These are phyloP conservation scores for Iris macrosiphon DNA, from an alignment of 106 monocot genomes.

Conservation along the genomic window DNA sequence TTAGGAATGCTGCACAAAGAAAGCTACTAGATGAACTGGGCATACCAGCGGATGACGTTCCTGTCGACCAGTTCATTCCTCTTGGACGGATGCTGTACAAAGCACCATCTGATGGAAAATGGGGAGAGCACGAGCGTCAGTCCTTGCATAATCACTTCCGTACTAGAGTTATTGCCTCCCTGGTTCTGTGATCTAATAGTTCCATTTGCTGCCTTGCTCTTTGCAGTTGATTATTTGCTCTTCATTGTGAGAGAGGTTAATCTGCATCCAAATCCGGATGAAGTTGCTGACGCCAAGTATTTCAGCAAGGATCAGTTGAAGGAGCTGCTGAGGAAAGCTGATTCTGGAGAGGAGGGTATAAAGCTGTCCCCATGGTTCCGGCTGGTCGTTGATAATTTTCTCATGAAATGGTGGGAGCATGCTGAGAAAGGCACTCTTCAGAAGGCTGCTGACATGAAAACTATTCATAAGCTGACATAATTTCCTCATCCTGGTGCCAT, in stretches of 20 bases:
- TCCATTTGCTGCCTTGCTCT: background rate
- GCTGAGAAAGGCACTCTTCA: slow-evolving; percentile 44
- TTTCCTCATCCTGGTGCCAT: too few relatives aligned
- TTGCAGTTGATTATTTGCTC: slow-evolving; percentile 87
- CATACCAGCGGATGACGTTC: slow-evolving; percentile 64
- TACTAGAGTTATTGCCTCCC: too few relatives aligned
- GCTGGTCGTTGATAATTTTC: slow-evolving; percentile 65
- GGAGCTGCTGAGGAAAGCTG: slow-evolving; percentile 72
- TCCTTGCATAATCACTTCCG: background rate
- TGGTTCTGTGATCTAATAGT: background rate
- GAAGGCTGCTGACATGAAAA: slow-evolving; percentile 62
- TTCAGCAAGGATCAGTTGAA: slow-evolving; percentile 60
- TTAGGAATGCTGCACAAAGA: slow-evolving; percentile 88
- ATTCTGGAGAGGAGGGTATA: slow-evolving; percentile 36
- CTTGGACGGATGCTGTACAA: slow-evolving; percentile 92
- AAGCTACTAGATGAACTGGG: slow-evolving; percentile 91
- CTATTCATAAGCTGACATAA: slow-evolving; percentile 50
- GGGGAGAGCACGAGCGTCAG: slow-evolving; percentile 97
- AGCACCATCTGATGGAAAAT: slow-evolving; percentile 99
- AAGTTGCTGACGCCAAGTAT: slow-evolving; percentile 79
- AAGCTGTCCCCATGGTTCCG: slow-evolving; percentile 83
- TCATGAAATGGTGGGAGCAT: slow-evolving; percentile 76
- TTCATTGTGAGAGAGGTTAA: slow-evolving; percentile 80
- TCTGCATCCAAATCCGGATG: slow-evolving; percentile 72
- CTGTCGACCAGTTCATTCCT: slow-evolving; percentile 76